Evolutionary conservation across 345 rosid genomes (phyloP).

Genomic region (Eucalyptus tenuipes): DNA sequence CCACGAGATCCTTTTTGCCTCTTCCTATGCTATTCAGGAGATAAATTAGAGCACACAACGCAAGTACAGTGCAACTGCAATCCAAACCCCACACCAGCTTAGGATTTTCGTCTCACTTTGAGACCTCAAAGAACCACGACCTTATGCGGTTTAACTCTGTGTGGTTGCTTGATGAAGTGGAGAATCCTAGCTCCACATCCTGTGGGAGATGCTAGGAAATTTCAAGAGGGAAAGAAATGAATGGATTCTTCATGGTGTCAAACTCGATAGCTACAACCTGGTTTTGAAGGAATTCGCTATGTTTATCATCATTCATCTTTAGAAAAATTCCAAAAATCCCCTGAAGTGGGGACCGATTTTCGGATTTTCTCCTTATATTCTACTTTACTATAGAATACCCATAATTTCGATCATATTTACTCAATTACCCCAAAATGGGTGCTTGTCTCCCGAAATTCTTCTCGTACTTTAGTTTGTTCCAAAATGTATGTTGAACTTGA

Average conservation of each 20-base stretch:
- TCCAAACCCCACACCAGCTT: not conserved
- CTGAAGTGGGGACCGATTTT: no score
- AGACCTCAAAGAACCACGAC: conserved; percentile 41
- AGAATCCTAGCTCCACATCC: conserved; percentile 45
- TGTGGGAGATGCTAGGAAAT: conserved; percentile 29
- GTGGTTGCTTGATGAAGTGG: conserved; percentile 36
- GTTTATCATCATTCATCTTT: not conserved
- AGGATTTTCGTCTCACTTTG: conserved; percentile 1
- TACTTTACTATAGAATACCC: not conserved
- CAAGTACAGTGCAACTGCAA: not conserved
- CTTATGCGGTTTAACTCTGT: conserved; percentile 35
- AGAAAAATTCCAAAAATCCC: not conserved
- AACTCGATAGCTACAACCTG: conserved; percentile 47
- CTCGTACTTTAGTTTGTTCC: not conserved
- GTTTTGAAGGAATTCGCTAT: conserved; percentile 4
- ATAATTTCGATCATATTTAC: not conserved
- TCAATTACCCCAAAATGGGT: not conserved
- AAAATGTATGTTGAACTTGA: not conserved
- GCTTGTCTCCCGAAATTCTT: not conserved
- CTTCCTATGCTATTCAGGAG: conserved; percentile 16
- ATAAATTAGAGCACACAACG: not conserved
- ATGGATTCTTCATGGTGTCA: conserved; percentile 29
- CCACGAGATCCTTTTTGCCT: not conserved
- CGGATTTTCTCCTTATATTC: no score
- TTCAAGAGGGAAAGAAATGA: conserved; percentile 10